These are phyloP conservation scores for Leucocoprinus leucothites DNA, from an alignment of 768 basidiomycete species.

Conservation along the genomic window DNA sequence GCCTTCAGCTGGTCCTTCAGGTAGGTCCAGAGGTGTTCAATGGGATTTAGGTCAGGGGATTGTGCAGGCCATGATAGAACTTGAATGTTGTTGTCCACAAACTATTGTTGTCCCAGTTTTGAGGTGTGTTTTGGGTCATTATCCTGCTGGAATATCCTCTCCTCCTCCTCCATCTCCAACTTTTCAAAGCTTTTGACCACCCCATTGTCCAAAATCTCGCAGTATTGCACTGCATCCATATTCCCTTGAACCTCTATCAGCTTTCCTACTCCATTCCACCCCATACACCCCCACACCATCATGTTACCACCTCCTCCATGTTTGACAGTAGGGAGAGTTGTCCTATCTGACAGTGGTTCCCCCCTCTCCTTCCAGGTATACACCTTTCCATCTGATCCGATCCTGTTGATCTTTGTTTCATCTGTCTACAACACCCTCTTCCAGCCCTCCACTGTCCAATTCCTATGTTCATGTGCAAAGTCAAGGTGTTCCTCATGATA, in stretches of 20 bases:
- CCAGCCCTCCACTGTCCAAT: slow-evolving; percentile 13
- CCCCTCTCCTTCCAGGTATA: slow-evolving; percentile 17
- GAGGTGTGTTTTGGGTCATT: slow-evolving; percentile 26
- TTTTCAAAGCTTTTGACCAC: slow-evolving; percentile 15
- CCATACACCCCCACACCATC: slow-evolving; percentile 24
- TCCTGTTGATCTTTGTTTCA: slow-evolving; percentile 13
- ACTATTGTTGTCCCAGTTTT: slow-evolving; percentile 20
- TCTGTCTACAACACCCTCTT: slow-evolving; percentile 10
- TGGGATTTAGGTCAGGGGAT: slow-evolving; percentile 31
- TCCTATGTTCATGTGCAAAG: background rate
- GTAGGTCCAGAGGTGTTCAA: slow-evolving; percentile 29
- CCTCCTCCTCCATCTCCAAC: background rate
- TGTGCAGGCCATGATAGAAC: slow-evolving; percentile 26
- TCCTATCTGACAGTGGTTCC: slow-evolving; percentile 17
- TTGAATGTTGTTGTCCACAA: slow-evolving; percentile 19
- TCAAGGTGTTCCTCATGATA: background rate
- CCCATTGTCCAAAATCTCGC: slow-evolving; percentile 19
- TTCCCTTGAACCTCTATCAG: slow-evolving; percentile 17
- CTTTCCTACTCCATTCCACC: slow-evolving; percentile 20
- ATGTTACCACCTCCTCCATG: slow-evolving; percentile 24
- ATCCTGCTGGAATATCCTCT: slow-evolving; percentile 23
- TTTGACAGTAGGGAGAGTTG: slow-evolving; percentile 19
- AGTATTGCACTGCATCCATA: slow-evolving; percentile 21
- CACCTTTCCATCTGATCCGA: slow-evolving; percentile 12
- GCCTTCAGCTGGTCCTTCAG: slow-evolving; percentile 4